Evolutionary conservation across 2,329 filamentous ascomycete species (phyloP), one percentile per base, ranked within the genome.

Genomic region (Colletotrichum echinochloae): DNA sequence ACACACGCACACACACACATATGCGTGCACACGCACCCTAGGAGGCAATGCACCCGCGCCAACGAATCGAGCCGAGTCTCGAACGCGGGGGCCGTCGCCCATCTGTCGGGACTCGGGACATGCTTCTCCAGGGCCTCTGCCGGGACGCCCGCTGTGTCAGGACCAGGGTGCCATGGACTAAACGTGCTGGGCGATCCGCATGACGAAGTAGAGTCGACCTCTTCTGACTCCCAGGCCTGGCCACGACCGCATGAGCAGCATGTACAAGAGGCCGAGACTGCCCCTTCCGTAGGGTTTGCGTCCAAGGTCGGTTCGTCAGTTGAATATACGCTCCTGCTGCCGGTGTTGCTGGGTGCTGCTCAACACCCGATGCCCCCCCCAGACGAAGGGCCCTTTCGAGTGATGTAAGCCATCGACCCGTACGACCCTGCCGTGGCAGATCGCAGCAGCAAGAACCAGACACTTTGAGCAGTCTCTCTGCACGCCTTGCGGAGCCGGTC

Each of bases 91-190:
- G 12, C 35, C 39, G 35, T 30, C 30, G 23, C 8, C 46, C 28
- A 57, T 70, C 57, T 60, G 37, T 39, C 54, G 66, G 62, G 66
- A 60, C 30, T 49, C 44, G 57, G 61, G 46, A 66, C 46, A 35
- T 48, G 57, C 41, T 60, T 49, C 52, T 52, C 56, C 51, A 65
- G 63, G 63, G 63, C 51, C 48, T 61, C 20, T 70, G 55, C 56
- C 49, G 66, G 66, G 49, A 61, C 60, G 63, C 46, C 33, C 57
- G 57, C 41, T 28, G 57, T 33, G 12, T 18, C 37, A 60, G 12
- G 28, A 20, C 57, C 28, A 35, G n/a, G 23, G 41, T 33, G 41
- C 28, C 20, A 33, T 49, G 30, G 44, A 30, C 33, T 33, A 28
- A 14, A 23, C 44, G 30, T 35, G 5, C 11, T 35, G 51, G 51